Evolutionary conservation across 305 asterid species (phyloP).

Genomic region (Solanum hybrid): DNA sequence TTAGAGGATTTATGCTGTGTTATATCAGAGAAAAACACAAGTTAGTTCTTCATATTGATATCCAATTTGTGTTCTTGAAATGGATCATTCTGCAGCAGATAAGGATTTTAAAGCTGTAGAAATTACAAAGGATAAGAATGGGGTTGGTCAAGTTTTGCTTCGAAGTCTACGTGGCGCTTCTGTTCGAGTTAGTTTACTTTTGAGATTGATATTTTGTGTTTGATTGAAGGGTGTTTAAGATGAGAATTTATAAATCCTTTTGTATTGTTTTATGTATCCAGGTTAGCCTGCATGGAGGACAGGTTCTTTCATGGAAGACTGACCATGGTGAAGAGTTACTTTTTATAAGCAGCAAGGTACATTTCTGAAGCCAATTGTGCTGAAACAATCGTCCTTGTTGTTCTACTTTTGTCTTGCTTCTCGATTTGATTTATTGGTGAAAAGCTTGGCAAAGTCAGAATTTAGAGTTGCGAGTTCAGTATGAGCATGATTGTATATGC

Average conservation of each 20-base stretch:
- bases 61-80: slow-evolving; percentile 27
- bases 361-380: background rate
- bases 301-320: slow-evolving; percentile 78
- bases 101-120: slow-evolving; percentile 39
- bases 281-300: slow-evolving; percentile 90
- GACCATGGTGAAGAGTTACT: slow-evolving; percentile 60
- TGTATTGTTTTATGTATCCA: slow-evolving; percentile 13
- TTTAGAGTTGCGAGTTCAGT: background rate
- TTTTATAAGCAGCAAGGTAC: slow-evolving; percentile 64
- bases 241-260: background rate
- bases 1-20: background rate
- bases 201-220: background rate
- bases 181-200: slow-evolving; percentile 41
- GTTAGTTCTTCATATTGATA: slow-evolving; percentile 2
- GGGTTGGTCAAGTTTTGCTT: slow-evolving; percentile 51
- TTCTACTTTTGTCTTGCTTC: background rate
- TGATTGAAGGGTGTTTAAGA: background rate
- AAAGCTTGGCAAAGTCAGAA: background rate
- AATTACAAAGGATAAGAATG: slow-evolving; percentile 47
- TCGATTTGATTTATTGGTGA: background rate
- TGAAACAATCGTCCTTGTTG: background rate
- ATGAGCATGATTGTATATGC: background rate
- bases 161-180: slow-evolving; percentile 62
- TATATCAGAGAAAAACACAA: background rate
- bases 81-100: slow-evolving; percentile 47